These are phyloP conservation scores for Parastagonospora nodorum DNA, from an alignment of 2,329 filamentous ascomycete genomes.

Conservation along the genomic window DNA sequence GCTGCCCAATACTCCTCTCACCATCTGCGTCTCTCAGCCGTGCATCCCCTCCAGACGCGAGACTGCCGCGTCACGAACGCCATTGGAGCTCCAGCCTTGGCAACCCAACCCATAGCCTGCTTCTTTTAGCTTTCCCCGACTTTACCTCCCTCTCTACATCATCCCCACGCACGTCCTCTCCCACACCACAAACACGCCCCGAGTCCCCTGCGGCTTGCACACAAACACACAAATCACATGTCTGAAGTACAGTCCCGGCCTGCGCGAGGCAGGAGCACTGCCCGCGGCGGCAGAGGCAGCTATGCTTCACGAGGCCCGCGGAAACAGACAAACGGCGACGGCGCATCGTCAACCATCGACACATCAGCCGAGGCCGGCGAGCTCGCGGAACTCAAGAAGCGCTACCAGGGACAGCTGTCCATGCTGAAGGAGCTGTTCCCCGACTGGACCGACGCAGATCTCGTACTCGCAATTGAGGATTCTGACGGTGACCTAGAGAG, in stretches of 20 bases:
- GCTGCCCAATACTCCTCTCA: slow-evolving; percentile 12
- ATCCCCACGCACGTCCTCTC: slow-evolving; percentile 33
- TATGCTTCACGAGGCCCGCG: slow-evolving; percentile 61
- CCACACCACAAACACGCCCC: slow-evolving; percentile 29
- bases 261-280: slow-evolving; percentile 87
- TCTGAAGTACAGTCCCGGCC: slow-evolving; percentile 91
- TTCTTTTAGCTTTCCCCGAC: slow-evolving; percentile 36
- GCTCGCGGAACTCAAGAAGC: slow-evolving; percentile 88
- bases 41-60: slow-evolving; percentile 18
- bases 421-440: slow-evolving; percentile 92
- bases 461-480: slow-evolving; percentile 91
- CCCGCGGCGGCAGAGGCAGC: slow-evolving; percentile 80
- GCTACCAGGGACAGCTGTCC: slow-evolving; percentile 77
- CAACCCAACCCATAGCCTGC: slow-evolving; percentile 42
- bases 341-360: slow-evolving; percentile 63
- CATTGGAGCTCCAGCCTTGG: slow-evolving; percentile 24
- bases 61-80: slow-evolving; percentile 21
- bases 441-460: slow-evolving; percentile 93
- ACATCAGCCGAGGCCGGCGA: slow-evolving; percentile 82
- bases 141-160: slow-evolving; percentile 40
- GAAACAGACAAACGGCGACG: slow-evolving; percentile 71
- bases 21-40: neutral
- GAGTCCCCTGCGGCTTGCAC: slow-evolving; percentile 28
- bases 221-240: slow-evolving; percentile 66
- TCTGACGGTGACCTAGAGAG: slow-evolving; percentile 74